Evolutionary conservation across 257 asterid species (phyloP), one percentile per base, ranked within the genome.

Genomic region (Jacaranda mimosifolia): DNA sequence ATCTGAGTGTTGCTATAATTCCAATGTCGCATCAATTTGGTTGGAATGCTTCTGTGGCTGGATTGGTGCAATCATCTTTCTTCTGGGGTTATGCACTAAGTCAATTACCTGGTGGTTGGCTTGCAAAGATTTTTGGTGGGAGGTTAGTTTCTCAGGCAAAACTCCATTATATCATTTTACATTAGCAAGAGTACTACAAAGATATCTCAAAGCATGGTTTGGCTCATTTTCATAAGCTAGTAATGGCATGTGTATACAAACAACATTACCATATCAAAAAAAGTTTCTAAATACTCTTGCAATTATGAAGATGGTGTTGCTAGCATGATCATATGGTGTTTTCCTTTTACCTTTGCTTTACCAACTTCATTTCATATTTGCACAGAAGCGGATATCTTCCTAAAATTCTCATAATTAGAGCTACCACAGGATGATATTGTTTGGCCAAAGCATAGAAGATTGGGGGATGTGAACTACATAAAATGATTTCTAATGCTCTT

Each of bases 71-170:
- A 77, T 93, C 99, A 18, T 95, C 99, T 45, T 95, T 95, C 93
- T 95, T 95, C 87, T 95, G 99, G 99, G 99, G 98, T 60, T 95
- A 95, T 88, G 98, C 99, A 19, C 82, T 95, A 52, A 95, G 99
- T 82, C 99, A 95, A 86, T 84, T 95, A 86, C 99, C 99, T 12
- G 99, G 99, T 64, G 99, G 99, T 36, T 95, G 98, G 99, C 93
- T 93, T 77, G 87, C 99, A 9, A 95, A 89, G 84, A 70, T 85
- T 77, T 90, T 91, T 81, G 99, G 99, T 76, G 99, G 99, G 83
- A 93, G 99, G 99, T 95, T 87, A 74, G 91, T 83, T 71, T 83
- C 85, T 63, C 62, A 56, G 78, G 82, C 64, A 75, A 26, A 52
- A 49, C 67, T 74, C 18, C 43, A 19, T 7, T 3, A 63, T 55